Evolutionary conservation across 768 basidiomycete species (phyloP).

Genomic region (Kwoniella botswanensis): DNA sequence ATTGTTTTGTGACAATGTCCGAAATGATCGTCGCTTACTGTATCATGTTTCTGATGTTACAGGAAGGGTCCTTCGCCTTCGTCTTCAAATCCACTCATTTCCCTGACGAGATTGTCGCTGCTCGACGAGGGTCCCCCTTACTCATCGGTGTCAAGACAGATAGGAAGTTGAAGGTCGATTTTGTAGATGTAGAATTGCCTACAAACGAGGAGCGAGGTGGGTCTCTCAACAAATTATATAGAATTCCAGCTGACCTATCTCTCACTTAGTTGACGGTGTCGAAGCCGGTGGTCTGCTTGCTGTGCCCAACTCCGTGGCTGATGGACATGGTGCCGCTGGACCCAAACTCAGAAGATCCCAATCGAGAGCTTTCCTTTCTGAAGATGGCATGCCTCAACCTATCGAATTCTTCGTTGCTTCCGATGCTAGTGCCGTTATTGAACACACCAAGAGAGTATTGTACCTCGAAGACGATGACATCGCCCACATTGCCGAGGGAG

Average conservation of each 20-base stretch:
- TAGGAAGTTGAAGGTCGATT: constrained; percentile 99
- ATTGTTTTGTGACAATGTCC: neutral
- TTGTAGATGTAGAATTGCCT: constrained; percentile 92
- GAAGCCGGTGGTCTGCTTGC: constrained; percentile 65
- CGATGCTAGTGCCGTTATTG: constrained; percentile 92
- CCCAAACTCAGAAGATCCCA: constrained; percentile 86
- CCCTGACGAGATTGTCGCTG: constrained; percentile 93
- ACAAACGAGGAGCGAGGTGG: constrained; percentile 65
- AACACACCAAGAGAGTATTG: constrained; percentile 98
- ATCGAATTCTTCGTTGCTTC: constrained; percentile 99
- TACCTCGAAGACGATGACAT: constrained; percentile 99
- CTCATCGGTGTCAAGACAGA: constrained; percentile 99
- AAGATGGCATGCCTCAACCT: constrained; percentile 96
- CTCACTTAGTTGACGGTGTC: constrained; percentile 57
- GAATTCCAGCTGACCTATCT: constrained; percentile 52
- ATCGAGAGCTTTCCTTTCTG: constrained; percentile 96
- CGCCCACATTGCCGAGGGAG: constrained; percentile 91
- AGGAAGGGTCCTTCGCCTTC: constrained; percentile 97
- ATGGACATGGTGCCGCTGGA: constrained; percentile 61
- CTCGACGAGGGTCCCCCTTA: constrained; percentile 94
- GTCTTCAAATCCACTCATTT: constrained; percentile 97
- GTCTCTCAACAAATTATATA: constrained; percentile 30
- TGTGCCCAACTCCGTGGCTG: constrained; percentile 63
- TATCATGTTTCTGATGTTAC: constrained; percentile 3
- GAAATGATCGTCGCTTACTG: neutral